A percentile compares a stretch with the other conserved stretches of the same genome.
Evolutionary conservation across 768 basidiomycete genomes (phyloP).

Genomic region (Tephrocybe sp.): DNA sequence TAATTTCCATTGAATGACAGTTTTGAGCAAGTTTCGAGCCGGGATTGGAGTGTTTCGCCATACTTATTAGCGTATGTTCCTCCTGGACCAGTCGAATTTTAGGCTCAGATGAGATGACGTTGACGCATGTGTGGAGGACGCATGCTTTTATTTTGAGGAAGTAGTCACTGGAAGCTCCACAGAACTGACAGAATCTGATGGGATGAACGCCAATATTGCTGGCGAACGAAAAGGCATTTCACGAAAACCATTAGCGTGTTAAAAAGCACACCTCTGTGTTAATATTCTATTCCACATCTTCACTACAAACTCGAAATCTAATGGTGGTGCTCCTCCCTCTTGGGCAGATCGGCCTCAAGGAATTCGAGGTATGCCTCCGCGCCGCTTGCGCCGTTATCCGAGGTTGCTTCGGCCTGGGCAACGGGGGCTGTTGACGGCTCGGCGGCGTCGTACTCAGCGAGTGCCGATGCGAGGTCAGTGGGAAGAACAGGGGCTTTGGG

Average conservation of each 20-base stretch:
- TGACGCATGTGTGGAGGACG: too few species aligned
- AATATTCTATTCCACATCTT: conserved; percentile 13
- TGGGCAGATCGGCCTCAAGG: conserved; percentile 69
- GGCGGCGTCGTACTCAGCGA: conserved; percentile 78
- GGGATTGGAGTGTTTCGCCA: too few species aligned
- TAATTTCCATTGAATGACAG: too few species aligned
- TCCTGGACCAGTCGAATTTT: too few species aligned
- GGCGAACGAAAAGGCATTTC: background rate
- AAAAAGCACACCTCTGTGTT: conserved; percentile 3
- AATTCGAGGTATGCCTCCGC: conserved; percentile 78
- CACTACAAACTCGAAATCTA: conserved; percentile 9
- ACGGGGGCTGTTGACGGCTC: conserved; percentile 60
- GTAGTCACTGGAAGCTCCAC: too few species aligned
- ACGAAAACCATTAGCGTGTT: background rate
- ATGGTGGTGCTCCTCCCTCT: conserved; percentile 29
- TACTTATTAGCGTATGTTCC: too few species aligned
- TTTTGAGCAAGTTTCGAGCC: too few species aligned
- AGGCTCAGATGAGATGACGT: too few species aligned
- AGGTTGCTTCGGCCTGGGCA: conserved; percentile 25
- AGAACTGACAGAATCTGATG: too few species aligned
- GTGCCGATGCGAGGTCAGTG: conserved; percentile 82
- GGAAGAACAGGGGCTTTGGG: conserved; percentile 80
- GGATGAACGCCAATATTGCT: too few species aligned
- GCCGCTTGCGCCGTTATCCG: conserved; percentile 45
- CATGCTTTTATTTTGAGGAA: too few species aligned